phyloP scores from a whole-genome alignment of 148 eudicot species.

The Vaccinium darrowii region DNA sequence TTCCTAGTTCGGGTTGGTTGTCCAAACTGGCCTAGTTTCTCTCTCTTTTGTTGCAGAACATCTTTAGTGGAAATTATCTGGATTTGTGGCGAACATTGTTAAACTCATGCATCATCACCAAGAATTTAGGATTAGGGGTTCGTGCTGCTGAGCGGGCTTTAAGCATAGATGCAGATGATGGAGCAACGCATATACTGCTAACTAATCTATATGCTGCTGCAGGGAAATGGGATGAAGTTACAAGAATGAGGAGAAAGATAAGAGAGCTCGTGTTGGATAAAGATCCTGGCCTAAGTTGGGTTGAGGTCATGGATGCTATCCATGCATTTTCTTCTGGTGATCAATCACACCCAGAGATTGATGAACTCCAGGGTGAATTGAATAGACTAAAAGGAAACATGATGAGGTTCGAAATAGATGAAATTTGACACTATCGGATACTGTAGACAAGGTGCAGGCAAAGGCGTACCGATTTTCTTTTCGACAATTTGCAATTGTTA shows the following conservation, averaged over 20 bases:
- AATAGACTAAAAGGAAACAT: constrained; percentile 36
- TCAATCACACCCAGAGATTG: constrained; percentile 46
- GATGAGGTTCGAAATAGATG: constrained; percentile 29
- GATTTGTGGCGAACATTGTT: constrained; percentile 75
- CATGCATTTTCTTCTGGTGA: constrained; percentile 70
- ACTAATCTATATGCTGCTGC: constrained; percentile 64
- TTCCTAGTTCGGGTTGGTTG: too few relatives aligned
- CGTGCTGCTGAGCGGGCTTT: constrained; percentile 56
- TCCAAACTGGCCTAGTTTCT: too few relatives aligned
- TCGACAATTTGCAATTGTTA: not conserved
- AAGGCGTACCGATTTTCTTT: not conserved
- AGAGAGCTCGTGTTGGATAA: constrained; percentile 47
- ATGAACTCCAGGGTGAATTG: constrained; percentile 47
- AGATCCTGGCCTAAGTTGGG: constrained; percentile 85
- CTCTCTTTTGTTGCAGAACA: too few relatives aligned
- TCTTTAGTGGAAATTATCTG: constrained; percentile 20
- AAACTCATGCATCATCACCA: constrained; percentile 54
- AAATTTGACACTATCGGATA: constrained; percentile 11
- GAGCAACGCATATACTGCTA: constrained; percentile 56
- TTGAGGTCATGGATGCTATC: constrained; percentile 39
- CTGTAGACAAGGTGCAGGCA: not conserved
- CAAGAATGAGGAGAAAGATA: constrained; percentile 57
- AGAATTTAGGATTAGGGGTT: constrained; percentile 46
- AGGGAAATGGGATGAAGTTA: constrained; percentile 68
- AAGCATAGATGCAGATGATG: constrained; percentile 46